phyloP scores from a whole-genome alignment of 805 yeast species.

The Pichia cephalocereana region DNA sequence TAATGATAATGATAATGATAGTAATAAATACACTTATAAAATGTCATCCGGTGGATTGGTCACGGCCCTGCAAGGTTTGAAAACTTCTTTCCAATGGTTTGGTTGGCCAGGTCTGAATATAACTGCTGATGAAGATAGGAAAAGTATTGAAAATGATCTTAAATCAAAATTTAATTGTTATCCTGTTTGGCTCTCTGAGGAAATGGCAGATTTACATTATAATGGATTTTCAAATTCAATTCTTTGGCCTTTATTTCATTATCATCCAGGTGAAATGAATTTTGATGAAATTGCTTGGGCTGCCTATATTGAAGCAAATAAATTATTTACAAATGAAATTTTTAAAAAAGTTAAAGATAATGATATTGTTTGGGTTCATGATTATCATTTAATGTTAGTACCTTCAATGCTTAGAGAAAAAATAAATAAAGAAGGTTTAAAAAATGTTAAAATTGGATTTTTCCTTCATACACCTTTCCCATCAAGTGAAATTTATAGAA shows the following conservation, averaged over 20 bases:
- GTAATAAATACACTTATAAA: constrained; percentile 58
- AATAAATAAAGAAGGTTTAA: constrained; percentile 34
- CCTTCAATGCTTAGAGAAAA: constrained; percentile 78
- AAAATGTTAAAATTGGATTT: constrained; percentile 75
- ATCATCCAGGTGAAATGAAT: constrained; percentile 98
- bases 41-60: constrained; percentile 98
- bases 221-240: constrained; percentile 94
- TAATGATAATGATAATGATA: neutral
- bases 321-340: constrained; percentile 67
- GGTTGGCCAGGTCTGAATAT: constrained; percentile 97
- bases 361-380: constrained; percentile 96
- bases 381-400: constrained; percentile 90
- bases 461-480: constrained; percentile 98
- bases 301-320: constrained; percentile 90
- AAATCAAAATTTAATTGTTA: constrained; percentile 74
- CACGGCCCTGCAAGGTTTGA: constrained; percentile 87
- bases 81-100: constrained; percentile 89
- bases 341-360: constrained; percentile 63
- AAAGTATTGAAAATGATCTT: constrained; percentile 58
- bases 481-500: constrained; percentile 89
- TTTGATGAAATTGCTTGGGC: constrained; percentile 98
- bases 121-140: constrained; percentile 60
- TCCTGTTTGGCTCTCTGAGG: constrained; percentile 82
- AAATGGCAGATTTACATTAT: constrained; percentile 90
- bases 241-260: constrained; percentile 96